Conservation (phyloP, 2,329 filamentous ascomycete species). For the Thelonectria blattea region DNA sequence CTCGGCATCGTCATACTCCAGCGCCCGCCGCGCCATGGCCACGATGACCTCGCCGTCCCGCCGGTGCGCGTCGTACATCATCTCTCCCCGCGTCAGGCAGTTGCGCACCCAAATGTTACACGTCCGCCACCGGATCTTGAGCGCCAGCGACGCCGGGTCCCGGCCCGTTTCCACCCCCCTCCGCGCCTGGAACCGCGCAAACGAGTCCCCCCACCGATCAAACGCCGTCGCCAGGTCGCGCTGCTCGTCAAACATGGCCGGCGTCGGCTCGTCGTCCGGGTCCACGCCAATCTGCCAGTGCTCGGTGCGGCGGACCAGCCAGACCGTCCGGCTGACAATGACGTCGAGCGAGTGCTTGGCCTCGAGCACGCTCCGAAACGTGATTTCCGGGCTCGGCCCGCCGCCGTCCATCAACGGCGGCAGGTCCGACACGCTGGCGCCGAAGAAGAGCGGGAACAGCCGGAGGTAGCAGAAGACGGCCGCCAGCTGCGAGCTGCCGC, state of each 20-base stretch:
- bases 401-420: slow-evolving; percentile 13
- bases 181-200: slow-evolving; percentile 26
- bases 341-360: slow-evolving; percentile 42
- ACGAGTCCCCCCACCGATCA: slow-evolving; percentile 39
- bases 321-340: slow-evolving; percentile 36
- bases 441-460: slow-evolving; percentile 49
- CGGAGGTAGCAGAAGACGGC: slow-evolving; percentile 48
- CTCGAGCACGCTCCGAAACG: slow-evolving; percentile 27
- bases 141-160: slow-evolving; percentile 24
- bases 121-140: slow-evolving; percentile 42
- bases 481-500: slow-evolving; percentile 39
- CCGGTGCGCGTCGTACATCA: slow-evolving; percentile 42
- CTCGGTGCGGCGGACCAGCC: slow-evolving; percentile 40
- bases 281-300: slow-evolving; percentile 32
- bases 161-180: background rate
- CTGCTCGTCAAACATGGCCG: slow-evolving; percentile 34
- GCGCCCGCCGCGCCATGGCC: slow-evolving; percentile 30
- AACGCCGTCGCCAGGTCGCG: slow-evolving; percentile 30
- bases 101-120: slow-evolving; percentile 43
- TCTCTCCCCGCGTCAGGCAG: slow-evolving; percentile 41
- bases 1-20: background rate
- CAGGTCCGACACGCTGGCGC: slow-evolving; percentile 14
- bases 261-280: slow-evolving; percentile 18
- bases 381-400: background rate
- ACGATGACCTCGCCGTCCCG: slow-evolving; percentile 42